phyloP scores from a whole-genome alignment of 768 basidiomycete genomes.

The Russula abietina region DNA sequence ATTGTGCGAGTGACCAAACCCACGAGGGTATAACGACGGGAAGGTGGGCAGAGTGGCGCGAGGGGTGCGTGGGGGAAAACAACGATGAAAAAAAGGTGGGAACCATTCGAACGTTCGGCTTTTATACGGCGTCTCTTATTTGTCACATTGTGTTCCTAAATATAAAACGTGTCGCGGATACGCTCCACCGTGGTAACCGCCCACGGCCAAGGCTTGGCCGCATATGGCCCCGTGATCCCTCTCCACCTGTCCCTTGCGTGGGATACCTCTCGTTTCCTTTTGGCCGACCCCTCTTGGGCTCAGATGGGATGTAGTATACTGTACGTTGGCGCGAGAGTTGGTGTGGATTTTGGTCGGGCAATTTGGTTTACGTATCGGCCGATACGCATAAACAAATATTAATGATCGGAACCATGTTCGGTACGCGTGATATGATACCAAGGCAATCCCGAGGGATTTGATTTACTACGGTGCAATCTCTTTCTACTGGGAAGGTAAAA shows the following conservation, averaged over 20 bases:
- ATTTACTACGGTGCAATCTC: not conserved
- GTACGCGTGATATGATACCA: not conserved
- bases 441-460: not conserved
- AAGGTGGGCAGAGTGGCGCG: conserved; percentile 30
- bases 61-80: conserved; percentile 29
- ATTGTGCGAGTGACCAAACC: conserved; percentile 35
- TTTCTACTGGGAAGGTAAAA: not conserved
- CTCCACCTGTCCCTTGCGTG: not conserved
- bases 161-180: not conserved
- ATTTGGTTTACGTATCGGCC: not conserved
- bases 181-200: not conserved
- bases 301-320: not conserved
- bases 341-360: not conserved
- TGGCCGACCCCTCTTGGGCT: not conserved
- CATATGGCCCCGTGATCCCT: not conserved
- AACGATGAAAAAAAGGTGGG: conserved; percentile 24
- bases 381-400: not conserved
- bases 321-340: not conserved
- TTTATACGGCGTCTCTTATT: conserved; percentile 10
- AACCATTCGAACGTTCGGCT: conserved; percentile 2
- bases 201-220: not conserved
- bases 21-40: conserved; percentile 24
- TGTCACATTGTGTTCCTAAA: not conserved
- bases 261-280: not conserved
- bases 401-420: conserved; percentile 7